Evolutionary conservation across 169 alveolate genomes (phyloP).

Genomic region (Perkinsus chesapeaki): DNA sequence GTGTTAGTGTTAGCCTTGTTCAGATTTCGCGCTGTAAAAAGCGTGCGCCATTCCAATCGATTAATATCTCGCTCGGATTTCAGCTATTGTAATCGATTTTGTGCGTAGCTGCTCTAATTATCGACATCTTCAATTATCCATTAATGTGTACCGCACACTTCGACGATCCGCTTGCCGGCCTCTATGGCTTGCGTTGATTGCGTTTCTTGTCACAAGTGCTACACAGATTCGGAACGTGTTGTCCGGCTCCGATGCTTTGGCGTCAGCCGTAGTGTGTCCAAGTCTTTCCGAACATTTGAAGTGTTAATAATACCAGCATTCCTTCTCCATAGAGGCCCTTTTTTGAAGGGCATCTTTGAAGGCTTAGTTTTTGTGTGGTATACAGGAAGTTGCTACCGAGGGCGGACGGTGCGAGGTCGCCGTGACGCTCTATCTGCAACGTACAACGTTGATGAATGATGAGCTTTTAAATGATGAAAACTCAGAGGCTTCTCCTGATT

Average conservation of each 20-base stretch:
- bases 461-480: not conserved
- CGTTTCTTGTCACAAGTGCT: not conserved
- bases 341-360: not conserved
- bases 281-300: not conserved
- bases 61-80: not conserved
- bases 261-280: conserved; percentile 1
- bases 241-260: not conserved
- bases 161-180: conserved; percentile 1
- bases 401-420: not conserved
- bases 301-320: not conserved
- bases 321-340: not conserved
- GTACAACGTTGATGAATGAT: not conserved
- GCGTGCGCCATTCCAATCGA: not conserved
- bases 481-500: conserved; percentile 4
- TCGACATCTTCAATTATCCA: not conserved
- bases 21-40: not conserved
- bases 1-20: too few species aligned
- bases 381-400: not conserved
- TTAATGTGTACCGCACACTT: not conserved
- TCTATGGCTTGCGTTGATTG: not conserved
- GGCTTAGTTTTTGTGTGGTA: not conserved
- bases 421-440: not conserved
- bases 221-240: not conserved
- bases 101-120: not conserved
- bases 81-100: not conserved